These are phyloP conservation scores for Rhodotorula graminis DNA, from an alignment of 768 basidiomycete genomes.

Conservation along the genomic window DNA sequence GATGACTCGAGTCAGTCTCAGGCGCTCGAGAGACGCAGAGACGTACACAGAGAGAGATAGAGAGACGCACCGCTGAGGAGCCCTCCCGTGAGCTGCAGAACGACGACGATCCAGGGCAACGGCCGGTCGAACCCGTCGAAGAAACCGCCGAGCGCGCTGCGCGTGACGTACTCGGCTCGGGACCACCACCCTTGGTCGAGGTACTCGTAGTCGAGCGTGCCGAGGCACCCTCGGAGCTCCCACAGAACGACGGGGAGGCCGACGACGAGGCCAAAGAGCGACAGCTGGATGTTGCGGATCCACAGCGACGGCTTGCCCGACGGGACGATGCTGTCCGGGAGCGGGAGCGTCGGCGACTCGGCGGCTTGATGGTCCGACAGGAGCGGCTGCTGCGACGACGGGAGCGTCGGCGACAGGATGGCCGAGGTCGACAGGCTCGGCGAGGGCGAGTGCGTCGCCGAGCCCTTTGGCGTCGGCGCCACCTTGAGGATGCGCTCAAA, in stretches of 20 bases:
- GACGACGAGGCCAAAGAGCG: conserved; percentile 82
- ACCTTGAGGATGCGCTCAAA: conserved; percentile 89
- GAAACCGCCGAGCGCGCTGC: conserved; percentile 15
- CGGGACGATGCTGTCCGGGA: conserved; percentile 51
- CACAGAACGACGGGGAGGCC: conserved; percentile 60
- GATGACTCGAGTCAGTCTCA: no score
- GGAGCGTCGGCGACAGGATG: conserved; percentile 1
- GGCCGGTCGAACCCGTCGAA: conserved; percentile 72
- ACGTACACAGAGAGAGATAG: neutral
- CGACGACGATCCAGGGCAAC: conserved; percentile 84
- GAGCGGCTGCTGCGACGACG: conserved; percentile 8
- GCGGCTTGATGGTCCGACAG: neutral
- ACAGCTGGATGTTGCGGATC: conserved; percentile 94
- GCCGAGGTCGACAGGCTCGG: neutral
- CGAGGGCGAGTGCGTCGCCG: neutral
- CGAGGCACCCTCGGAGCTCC: conserved; percentile 17
- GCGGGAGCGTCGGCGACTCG: neutral
- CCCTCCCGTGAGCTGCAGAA: conserved; percentile 79
- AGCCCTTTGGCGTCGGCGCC: neutral
- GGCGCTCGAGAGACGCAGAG: neutral
- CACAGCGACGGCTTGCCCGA: conserved; percentile 67
- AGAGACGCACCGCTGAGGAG: conserved; percentile 63
- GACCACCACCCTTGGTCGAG: conserved; percentile 4
- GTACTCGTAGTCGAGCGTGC: conserved; percentile 13
- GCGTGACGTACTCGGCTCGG: neutral